These are phyloP conservation scores for Phialophora chinensis DNA, from an alignment of 2,329 filamentous ascomycete species.

Conservation along the genomic window DNA sequence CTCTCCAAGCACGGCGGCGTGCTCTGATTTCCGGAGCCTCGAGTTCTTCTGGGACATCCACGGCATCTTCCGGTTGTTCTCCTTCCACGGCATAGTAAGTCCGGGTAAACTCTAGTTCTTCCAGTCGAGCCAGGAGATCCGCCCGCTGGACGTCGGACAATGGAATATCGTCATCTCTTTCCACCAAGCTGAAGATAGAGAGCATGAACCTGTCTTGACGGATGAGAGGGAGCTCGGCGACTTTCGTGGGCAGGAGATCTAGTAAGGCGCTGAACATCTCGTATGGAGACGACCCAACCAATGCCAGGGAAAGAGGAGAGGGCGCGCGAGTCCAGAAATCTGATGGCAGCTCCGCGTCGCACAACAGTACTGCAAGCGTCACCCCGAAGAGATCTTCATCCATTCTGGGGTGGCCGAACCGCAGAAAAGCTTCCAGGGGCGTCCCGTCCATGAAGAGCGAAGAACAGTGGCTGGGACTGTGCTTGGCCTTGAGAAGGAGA, in stretches of 20 bases:
- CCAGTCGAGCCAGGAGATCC: slow-evolving; percentile 8
- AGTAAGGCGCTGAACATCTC: slow-evolving; percentile 14
- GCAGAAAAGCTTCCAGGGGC: slow-evolving; percentile 18
- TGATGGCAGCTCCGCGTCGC: slow-evolving; percentile 3
- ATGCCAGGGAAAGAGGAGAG: slow-evolving; percentile 8
- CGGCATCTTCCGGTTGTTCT: slow-evolving; percentile 21
- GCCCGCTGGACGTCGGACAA: slow-evolving; percentile 9
- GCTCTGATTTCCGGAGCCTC: slow-evolving; percentile 13
- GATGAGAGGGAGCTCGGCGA: slow-evolving; percentile 13
- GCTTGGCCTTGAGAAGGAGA: slow-evolving; percentile 15
- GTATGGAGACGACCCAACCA: slow-evolving; percentile 11
- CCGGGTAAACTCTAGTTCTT: slow-evolving; percentile 7
- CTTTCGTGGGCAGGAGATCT: not conserved
- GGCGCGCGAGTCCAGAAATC: slow-evolving; percentile 13
- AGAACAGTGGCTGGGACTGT: slow-evolving; percentile 11
- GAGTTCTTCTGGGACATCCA: slow-evolving; percentile 19
- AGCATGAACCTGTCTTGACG: slow-evolving; percentile 16
- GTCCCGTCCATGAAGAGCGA: slow-evolving; percentile 8
- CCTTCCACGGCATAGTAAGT: slow-evolving; percentile 19
- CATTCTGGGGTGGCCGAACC: slow-evolving; percentile 4
- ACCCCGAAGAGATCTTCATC: slow-evolving; percentile 4
- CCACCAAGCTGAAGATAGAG: slow-evolving; percentile 14
- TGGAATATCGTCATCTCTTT: slow-evolving; percentile 6
- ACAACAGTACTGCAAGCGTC: slow-evolving; percentile 19
- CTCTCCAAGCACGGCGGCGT: slow-evolving; percentile 19